phyloP scores from a whole-genome alignment of 345 rosid species.

The Firmiana major region DNA sequence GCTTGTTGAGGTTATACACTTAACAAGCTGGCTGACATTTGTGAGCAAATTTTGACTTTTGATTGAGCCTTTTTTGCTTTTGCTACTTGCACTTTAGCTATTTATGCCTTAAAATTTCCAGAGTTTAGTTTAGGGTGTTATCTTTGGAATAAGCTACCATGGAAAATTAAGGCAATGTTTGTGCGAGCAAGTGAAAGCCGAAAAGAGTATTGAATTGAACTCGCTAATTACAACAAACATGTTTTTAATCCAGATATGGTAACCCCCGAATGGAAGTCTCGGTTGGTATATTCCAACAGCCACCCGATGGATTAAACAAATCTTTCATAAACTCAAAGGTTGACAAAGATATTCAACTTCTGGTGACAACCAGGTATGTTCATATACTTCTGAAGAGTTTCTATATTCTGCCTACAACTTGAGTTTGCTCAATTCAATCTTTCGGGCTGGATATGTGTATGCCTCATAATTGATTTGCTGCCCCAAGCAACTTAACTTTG shows the following conservation, averaged over 20 bases:
- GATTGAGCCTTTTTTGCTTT: background rate
- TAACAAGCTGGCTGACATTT: background rate
- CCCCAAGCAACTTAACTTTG: constrained; percentile 75
- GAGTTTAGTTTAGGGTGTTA: background rate
- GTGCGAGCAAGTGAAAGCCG: background rate
- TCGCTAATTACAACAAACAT: background rate
- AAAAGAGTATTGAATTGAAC: background rate
- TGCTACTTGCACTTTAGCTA: background rate
- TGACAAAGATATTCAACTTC: background rate
- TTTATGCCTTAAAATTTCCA: background rate
- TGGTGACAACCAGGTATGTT: background rate
- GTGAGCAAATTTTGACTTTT: background rate
- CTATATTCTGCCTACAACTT: constrained; percentile 36
- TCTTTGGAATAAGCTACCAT: too few relatives aligned
- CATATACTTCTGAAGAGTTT: background rate
- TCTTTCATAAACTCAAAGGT: background rate
- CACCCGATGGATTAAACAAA: background rate
- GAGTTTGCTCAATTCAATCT: constrained; percentile 74
- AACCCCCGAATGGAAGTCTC: too few relatives aligned
- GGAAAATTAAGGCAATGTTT: background rate
- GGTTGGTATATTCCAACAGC: background rate
- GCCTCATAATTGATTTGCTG: constrained; percentile 89
- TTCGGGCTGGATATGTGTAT: constrained; percentile 59
- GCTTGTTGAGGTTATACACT: background rate
- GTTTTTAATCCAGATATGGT: background rate